Evolutionary conservation across 1,284 basidiomycete genomes (phyloP), one percentile per base, ranked within the genome.

Genomic region (Cryptococcus maquisensis): DNA sequence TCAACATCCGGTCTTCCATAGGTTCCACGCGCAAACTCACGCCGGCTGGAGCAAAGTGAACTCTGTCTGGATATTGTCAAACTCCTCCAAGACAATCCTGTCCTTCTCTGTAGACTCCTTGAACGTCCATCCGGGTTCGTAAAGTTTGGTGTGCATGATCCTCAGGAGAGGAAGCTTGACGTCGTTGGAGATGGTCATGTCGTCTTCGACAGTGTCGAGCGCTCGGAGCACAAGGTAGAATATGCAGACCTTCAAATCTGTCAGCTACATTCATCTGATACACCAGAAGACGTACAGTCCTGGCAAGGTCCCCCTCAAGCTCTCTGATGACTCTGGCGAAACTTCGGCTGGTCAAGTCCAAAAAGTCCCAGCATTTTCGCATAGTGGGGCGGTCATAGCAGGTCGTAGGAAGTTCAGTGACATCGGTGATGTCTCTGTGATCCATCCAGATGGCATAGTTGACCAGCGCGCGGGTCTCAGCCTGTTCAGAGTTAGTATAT

Each of bases 311-410:
- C 2, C 93, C 95, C 48, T 98, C 93, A 12, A 98, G 80, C 78
- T 98, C 91, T 78, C 96, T 97, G 72, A 98, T 94, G 63, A 98
- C 95, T 8, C 89, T 86, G 3, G 92, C 82, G 66, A 97, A 99
- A 76, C 87, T 91, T 57, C 94, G 79, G 63, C 89, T 92, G 10
- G 94, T 96, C 74, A 81, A 62, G 80, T 97, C 93, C 52, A 98
- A 80, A 67, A 95, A 87, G 4, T 83, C 78, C 95, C 94, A 98
- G 72, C 93, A 98, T 47, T 84, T 80, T 52, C 84, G 82, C 95
- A 98, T 99, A 1, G 83, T 79, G 53, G 81, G 72, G 56, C 91
- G 81, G 77, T 95, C 85, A 84, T 88, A 95, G 28, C 88, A 87
- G 1, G 88, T 88, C 16, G 84, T 84, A 1, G 81, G 77, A 64